These are phyloP conservation scores for Cordyceps pruinosa DNA, from an alignment of 2,329 filamentous ascomycete species.

Conservation along the genomic window DNA sequence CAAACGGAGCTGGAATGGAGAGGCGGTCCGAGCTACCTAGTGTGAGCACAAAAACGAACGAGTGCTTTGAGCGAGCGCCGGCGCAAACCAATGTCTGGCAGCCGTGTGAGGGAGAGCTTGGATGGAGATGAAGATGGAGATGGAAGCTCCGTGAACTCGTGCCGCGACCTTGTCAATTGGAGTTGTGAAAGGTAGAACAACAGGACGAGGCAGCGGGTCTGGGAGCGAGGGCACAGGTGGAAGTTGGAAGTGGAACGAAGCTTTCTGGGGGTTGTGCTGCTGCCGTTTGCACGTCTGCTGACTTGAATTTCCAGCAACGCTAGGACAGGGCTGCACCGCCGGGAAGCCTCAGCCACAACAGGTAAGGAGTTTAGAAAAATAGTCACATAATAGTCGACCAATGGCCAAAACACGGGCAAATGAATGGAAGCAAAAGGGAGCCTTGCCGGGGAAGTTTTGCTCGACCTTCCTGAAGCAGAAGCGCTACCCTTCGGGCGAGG, in stretches of 20 bases:
- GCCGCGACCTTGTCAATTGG: not conserved
- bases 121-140: not conserved
- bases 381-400: not conserved
- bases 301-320: not conserved
- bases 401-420: too few species aligned
- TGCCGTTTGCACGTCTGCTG: constrained; percentile 7
- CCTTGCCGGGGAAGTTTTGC: too few species aligned
- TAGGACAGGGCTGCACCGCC: not conserved
- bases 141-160: not conserved
- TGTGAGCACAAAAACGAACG: not conserved
- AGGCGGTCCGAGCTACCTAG: constrained; percentile 1
- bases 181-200: not conserved
- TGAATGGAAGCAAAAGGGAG: too few species aligned
- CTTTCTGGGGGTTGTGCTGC: constrained; percentile 1
- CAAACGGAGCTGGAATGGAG: not conserved
- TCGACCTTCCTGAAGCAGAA: constrained; percentile 4
- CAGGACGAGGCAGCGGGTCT: not conserved
- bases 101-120: not conserved
- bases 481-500: not conserved
- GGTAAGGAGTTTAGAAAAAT: not conserved
- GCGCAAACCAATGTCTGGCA: not conserved
- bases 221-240: not conserved
- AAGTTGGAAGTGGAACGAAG: not conserved
- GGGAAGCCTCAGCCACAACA: not conserved
- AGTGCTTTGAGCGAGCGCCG: not conserved